Conservation (phyloP, 106 monocot genomes). For the Allium cepa region DNA sequence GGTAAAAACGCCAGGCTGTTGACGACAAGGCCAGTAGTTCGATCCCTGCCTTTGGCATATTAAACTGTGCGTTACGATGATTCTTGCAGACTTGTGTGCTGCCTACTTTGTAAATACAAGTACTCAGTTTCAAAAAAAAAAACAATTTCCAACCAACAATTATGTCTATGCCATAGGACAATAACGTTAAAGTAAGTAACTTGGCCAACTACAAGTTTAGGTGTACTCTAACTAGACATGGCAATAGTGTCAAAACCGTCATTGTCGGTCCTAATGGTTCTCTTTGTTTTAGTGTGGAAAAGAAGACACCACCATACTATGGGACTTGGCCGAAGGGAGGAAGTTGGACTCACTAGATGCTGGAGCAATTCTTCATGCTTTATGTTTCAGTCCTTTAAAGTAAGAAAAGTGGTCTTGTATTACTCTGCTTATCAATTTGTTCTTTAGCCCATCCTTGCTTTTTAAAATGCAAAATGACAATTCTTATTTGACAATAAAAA, state of each 20-base stretch:
- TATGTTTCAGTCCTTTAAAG: slow-evolving; percentile 25
- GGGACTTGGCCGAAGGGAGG: slow-evolving; percentile 32
- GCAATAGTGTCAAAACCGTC: slow-evolving; percentile 19
- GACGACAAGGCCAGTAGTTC: no score
- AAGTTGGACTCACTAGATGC: slow-evolving; percentile 24
- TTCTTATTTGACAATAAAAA: no score
- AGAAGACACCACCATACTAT: slow-evolving; percentile 21
- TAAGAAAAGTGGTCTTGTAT: no score
- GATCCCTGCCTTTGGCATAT: no score
- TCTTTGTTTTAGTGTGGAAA: slow-evolving; percentile 23
- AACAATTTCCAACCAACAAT: slow-evolving; percentile 13
- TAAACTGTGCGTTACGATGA: no score
- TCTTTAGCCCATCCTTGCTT: no score
- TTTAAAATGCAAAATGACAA: no score
- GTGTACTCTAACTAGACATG: slow-evolving; percentile 15
- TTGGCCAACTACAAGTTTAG: slow-evolving; percentile 17
- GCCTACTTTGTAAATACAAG: no score
- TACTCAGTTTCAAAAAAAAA: no score
- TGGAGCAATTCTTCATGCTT: slow-evolving; percentile 21
- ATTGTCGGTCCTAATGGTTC: not conserved
- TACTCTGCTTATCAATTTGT: no score
- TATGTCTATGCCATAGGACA: slow-evolving; percentile 16
- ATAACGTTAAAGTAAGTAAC: slow-evolving; percentile 23
- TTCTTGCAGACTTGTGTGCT: no score
- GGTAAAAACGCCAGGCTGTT: no score